These are phyloP conservation scores for Eragrostis tef DNA, from an alignment of 202 grass and related monocot species.

Conservation along the genomic window DNA sequence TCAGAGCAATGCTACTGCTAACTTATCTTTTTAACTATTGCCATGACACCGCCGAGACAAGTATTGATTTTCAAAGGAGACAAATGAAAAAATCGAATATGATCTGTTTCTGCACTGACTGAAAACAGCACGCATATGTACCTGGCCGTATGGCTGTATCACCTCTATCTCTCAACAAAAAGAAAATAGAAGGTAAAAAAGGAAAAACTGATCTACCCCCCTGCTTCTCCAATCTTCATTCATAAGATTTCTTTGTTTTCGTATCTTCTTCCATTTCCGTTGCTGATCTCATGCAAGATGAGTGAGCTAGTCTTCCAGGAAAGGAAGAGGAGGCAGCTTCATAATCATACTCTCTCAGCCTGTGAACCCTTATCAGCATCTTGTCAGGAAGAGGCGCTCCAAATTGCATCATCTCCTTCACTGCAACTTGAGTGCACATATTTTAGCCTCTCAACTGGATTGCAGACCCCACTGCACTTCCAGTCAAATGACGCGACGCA, in stretches of 20 bases:
- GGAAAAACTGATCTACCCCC: not conserved
- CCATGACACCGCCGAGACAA: not conserved
- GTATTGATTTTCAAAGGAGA: not conserved
- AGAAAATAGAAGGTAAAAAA: not conserved
- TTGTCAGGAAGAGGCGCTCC: slow-evolving; percentile 74
- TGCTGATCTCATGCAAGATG: slow-evolving; percentile 15
- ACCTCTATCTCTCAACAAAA: slow-evolving; percentile 29
- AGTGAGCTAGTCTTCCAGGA: slow-evolving; percentile 21
- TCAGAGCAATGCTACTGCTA: not conserved
- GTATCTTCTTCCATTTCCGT: slow-evolving; percentile 13
- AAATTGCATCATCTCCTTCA: slow-evolving; percentile 89
- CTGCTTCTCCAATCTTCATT: slow-evolving; percentile 2
- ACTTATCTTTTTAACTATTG: not conserved
- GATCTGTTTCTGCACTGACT: slow-evolving; percentile 38
- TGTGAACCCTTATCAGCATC: slow-evolving; percentile 28
- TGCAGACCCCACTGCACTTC: slow-evolving; percentile 96
- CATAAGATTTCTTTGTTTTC: not conserved
- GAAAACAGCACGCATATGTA: slow-evolving; percentile 33
- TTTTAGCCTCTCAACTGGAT: slow-evolving; percentile 87
- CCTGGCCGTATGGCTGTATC: slow-evolving; percentile 19
- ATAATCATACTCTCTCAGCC: slow-evolving; percentile 30
- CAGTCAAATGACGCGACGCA: slow-evolving; percentile 95
- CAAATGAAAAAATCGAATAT: slow-evolving; percentile 50
- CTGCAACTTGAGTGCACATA: slow-evolving; percentile 81
- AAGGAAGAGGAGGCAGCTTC: slow-evolving; percentile 17